phyloP scores from a whole-genome alignment of 371 early-diverging fungal species.

The Encephalitozoon hellem region DNA sequence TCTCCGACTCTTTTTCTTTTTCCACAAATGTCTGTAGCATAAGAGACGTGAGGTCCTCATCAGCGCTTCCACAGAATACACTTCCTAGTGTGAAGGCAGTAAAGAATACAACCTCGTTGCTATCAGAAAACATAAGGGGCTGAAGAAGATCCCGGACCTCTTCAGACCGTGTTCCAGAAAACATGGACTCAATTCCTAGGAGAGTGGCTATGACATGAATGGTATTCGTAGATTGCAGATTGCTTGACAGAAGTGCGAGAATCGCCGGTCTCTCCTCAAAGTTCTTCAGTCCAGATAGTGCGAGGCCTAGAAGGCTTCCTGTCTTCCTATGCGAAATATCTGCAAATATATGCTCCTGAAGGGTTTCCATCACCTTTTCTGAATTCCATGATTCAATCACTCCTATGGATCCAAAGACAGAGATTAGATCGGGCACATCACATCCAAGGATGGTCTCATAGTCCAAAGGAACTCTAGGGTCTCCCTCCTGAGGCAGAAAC shows the following conservation, averaged over 20 bases:
- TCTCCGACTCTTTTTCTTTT: constrained; percentile 18
- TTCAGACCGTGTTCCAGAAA: constrained; percentile 28
- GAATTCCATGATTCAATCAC: constrained; percentile 51
- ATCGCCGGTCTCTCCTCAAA: constrained; percentile 49
- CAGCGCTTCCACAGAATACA: constrained; percentile 40
- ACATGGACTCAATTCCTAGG: constrained; percentile 34
- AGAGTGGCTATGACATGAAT: constrained; percentile 41
- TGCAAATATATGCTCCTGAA: constrained; percentile 51
- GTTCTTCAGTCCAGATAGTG: constrained; percentile 32
- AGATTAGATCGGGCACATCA: constrained; percentile 6
- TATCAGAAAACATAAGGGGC: constrained; percentile 35
- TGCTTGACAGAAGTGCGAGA: constrained; percentile 38
- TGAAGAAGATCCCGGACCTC: constrained; percentile 3
- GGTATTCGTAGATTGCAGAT: constrained; percentile 20
- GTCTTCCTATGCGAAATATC: constrained; percentile 31
- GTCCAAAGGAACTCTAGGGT: constrained; percentile 13
- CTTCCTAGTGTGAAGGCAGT: constrained; percentile 49
- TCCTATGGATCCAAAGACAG: constrained; percentile 44
- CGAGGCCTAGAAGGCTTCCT: constrained; percentile 46
- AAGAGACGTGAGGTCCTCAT: constrained; percentile 41
- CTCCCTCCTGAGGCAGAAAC: constrained; percentile 7
- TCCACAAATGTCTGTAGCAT: constrained; percentile 42
- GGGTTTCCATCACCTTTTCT: constrained; percentile 38
- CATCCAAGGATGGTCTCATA: constrained; percentile 4
- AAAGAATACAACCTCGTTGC: constrained; percentile 35